These are phyloP conservation scores for Eucalyptus decipiens DNA, from an alignment of 345 rosid species.

Conservation along the genomic window DNA sequence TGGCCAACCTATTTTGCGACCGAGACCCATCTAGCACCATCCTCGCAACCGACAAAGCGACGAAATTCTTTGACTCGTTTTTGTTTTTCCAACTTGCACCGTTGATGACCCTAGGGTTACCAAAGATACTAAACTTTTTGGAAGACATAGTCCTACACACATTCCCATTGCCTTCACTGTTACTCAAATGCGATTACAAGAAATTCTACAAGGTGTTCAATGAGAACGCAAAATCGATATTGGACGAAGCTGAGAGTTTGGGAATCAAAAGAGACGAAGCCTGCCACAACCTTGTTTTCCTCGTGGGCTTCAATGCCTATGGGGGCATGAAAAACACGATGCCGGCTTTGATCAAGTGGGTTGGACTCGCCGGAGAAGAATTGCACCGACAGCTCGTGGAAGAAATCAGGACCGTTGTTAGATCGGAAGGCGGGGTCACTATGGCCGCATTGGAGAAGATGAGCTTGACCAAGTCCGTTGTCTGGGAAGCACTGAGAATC, in stretches of 20 bases:
- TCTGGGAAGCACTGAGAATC: conserved; percentile 8
- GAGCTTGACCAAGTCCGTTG: conserved; percentile 7
- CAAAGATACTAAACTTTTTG: neutral
- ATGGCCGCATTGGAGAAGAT: conserved; percentile 1
- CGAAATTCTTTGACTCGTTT: neutral
- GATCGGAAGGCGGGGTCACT: neutral
- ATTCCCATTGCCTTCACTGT: neutral
- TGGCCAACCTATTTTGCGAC: conserved; percentile 2
- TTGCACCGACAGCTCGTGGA: neutral
- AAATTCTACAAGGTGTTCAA: neutral
- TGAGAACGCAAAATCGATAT: neutral
- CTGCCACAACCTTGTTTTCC: conserved; percentile 5
- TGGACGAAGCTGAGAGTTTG: conserved; percentile 1
- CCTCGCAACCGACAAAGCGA: conserved; percentile 6
- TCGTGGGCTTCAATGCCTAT: conserved; percentile 3
- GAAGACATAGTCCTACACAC: conserved; percentile 11
- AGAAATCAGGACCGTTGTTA: conserved; percentile 1
- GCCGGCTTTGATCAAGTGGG: conserved; percentile 5
- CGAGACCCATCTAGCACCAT: neutral
- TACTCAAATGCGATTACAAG: neutral
- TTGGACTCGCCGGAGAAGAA: neutral
- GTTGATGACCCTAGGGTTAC: conserved; percentile 3
- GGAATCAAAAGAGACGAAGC: conserved; percentile 12
- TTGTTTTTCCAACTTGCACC: conserved; percentile 13
- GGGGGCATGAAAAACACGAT: conserved; percentile 6